phyloP scores from a whole-genome alignment of 2,329 filamentous ascomycete genomes.

The Leptographium procerum region DNA sequence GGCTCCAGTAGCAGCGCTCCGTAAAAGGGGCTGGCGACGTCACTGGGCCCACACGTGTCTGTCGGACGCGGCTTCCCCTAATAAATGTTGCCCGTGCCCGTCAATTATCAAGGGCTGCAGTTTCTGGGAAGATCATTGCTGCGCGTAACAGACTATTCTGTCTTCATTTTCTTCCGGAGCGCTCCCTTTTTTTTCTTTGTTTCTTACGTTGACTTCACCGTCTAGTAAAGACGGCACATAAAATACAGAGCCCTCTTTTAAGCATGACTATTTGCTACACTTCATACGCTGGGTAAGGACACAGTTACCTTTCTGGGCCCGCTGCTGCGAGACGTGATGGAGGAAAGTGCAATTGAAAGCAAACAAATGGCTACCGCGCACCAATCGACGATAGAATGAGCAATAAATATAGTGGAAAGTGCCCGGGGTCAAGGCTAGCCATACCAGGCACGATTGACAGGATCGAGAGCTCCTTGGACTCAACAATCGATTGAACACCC shows the following conservation, averaged over 20 bases:
- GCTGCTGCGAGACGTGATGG: neutral
- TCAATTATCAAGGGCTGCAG: neutral
- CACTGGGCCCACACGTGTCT: neutral
- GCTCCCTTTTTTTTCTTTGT: neutral
- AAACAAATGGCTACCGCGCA: neutral
- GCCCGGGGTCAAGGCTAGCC: neutral
- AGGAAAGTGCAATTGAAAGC: neutral
- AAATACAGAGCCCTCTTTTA: neutral
- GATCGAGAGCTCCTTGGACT: neutral
- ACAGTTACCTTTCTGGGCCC: neutral
- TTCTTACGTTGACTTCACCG: neutral
- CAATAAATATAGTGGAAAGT: neutral
- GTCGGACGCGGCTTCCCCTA: neutral
- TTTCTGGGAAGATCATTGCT: neutral
- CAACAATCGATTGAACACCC: neutral
- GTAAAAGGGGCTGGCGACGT: constrained; percentile 4
- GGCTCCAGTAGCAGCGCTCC: neutral
- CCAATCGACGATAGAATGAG: neutral
- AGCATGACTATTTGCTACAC: neutral
- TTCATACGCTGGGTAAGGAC: neutral
- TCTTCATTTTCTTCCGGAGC: neutral
- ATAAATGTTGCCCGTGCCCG: neutral
- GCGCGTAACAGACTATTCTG: neutral
- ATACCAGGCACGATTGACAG: neutral
- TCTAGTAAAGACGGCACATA: neutral